Evolutionary conservation across 257 asterid genomes (phyloP).

Genomic region (Gentiana dahurica): DNA sequence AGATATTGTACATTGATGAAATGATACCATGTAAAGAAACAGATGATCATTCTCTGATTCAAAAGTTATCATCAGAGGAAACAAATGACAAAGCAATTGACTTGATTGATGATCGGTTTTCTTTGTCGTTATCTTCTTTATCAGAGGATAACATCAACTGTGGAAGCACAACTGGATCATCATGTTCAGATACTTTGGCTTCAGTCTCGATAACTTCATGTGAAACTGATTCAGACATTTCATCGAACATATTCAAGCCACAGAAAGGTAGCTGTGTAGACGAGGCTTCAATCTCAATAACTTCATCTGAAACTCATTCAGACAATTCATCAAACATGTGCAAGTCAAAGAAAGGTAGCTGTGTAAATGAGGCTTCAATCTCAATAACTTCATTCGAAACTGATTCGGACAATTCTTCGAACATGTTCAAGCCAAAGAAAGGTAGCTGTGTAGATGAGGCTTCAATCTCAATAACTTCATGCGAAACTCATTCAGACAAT

Average conservation of each 20-base stretch:
- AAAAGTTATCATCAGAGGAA: slow-evolving; percentile 5
- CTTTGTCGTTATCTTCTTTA: background rate
- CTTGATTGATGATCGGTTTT: no score
- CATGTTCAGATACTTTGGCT: background rate
- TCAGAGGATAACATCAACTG: background rate
- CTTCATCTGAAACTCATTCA: slow-evolving; percentile 6
- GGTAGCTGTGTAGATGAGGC: background rate
- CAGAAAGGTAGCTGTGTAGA: background rate
- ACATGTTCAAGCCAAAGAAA: no score
- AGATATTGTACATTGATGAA: slow-evolving; percentile 22
- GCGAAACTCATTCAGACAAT: no score
- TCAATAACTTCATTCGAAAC: no score
- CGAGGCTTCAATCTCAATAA: background rate
- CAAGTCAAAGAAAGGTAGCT: slow-evolving; percentile 10
- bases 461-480: no score
- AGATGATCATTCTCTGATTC: background rate
- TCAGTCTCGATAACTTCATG: slow-evolving; percentile 1
- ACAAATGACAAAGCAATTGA: slow-evolving; percentile 12
- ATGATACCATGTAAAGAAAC: slow-evolving; percentile 3
- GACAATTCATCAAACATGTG: slow-evolving; percentile 1
- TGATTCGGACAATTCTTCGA: no score
- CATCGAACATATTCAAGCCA: background rate
- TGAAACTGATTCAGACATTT: slow-evolving; percentile 5
- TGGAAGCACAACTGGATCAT: background rate
- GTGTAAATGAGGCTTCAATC: no score